Percentiles rank a stretch among this genome's conserved stretches.
These are phyloP conservation scores for Helminthosporium solani DNA, from an alignment of 2,329 filamentous ascomycete genomes.

Conservation along the genomic window DNA sequence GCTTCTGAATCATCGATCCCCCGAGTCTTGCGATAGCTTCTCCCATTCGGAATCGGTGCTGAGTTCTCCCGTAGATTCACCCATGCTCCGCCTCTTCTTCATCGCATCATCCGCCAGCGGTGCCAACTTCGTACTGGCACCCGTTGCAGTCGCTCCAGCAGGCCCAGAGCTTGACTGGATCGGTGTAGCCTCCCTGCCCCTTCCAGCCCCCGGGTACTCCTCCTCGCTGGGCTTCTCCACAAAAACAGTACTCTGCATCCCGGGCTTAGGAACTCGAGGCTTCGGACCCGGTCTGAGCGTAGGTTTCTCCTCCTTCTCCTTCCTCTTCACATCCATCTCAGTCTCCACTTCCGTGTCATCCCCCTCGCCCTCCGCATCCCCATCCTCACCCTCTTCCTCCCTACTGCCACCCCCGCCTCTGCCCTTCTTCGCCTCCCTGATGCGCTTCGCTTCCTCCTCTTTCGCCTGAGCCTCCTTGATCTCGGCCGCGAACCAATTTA, in stretches of 20 bases:
- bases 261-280: conserved; percentile 19
- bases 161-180: conserved; percentile 15
- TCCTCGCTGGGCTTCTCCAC: conserved; percentile 29
- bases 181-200: conserved; percentile 20
- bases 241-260: conserved; percentile 39
- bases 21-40: conserved; percentile 68
- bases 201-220: conserved; percentile 5
- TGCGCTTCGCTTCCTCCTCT: conserved; percentile 53
- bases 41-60: conserved; percentile 98
- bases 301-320: conserved; percentile 11
- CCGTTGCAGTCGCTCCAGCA: conserved; percentile 28
- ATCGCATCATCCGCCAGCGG: conserved; percentile 40
- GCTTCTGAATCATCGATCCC: conserved; percentile 26
- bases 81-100: conserved; percentile 48
- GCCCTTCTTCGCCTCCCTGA: conserved; percentile 43
- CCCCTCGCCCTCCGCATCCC: conserved; percentile 18
- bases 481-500: conserved; percentile 93
- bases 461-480: conserved; percentile 50
- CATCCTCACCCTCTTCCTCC: conserved; percentile 45
- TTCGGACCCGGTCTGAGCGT: conserved; percentile 16
- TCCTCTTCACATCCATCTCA: conserved; percentile 33
- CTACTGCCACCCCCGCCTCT: conserved; percentile 19
- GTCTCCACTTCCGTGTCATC: conserved; percentile 50
- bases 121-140: conserved; percentile 30
- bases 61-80: conserved; percentile 54